These are phyloP conservation scores for Orychophragmus violaceus DNA, from an alignment of 345 rosid species.

Conservation along the genomic window DNA sequence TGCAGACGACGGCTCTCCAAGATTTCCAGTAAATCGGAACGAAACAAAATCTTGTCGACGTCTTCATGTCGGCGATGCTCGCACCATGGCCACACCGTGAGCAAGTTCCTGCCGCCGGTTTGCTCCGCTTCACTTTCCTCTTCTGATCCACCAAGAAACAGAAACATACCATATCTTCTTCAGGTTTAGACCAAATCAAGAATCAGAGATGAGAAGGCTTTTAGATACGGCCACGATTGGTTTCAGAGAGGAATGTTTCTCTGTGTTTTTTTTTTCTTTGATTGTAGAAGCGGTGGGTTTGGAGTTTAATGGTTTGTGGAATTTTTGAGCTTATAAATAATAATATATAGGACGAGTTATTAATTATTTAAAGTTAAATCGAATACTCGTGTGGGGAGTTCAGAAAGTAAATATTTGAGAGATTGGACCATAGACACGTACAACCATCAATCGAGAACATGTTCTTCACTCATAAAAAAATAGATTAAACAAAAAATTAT, in stretches of 20 bases:
- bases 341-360: background rate
- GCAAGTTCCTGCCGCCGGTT: conserved; percentile 71
- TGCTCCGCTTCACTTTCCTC: conserved; percentile 41
- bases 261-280: background rate
- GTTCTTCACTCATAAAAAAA: background rate
- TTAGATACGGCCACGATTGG: background rate
- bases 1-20: conserved; percentile 68
- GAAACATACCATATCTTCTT: conserved; percentile 52
- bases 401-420: conserved; percentile 2
- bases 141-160: conserved; percentile 72
- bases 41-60: conserved; percentile 56
- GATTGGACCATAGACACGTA: conserved; percentile 3
- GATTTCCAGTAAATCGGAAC: conserved; percentile 58
- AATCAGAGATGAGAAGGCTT: background rate
- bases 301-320: background rate
- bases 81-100: conserved; percentile 57
- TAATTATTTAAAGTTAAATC: background rate
- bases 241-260: conserved; percentile 17
- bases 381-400: conserved; percentile 22
- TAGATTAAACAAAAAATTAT: background rate
- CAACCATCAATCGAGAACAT: background rate
- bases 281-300: background rate
- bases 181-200: background rate
- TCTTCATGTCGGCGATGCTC: conserved; percentile 63
- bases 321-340: conserved; percentile 9